Base-by-base conservation (phyloP, 768 basidiomycete genomes). In the Pleurotus tuber-regium region DNA sequence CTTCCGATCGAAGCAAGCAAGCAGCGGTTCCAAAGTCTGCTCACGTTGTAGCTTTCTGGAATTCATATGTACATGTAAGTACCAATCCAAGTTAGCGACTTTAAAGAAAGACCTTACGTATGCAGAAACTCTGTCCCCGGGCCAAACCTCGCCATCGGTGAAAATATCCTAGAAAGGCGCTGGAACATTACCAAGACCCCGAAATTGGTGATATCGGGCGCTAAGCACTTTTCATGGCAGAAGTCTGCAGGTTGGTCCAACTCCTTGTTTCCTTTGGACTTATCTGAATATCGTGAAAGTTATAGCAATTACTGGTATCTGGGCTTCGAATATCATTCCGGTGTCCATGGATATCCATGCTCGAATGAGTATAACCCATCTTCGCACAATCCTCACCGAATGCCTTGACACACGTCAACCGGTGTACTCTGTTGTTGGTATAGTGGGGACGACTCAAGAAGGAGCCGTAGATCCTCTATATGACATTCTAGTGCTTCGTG, bases 191-290 rank as follows among this genome's bases (percentile, higher is more conserved):
- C n/a, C n/a, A n/a, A n/a, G n/a, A 40, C 56, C 25, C 60, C 64
- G 16, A 55, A 53, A 24, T 68, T 66, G 40, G 39, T 69, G 7
- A 56, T 66, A 18, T 54, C 65, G 1, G 60, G 51, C 33, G 69
- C 72, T 5, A 66, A 65, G n/a, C 74, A 77, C 56, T 76, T 73
- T 47, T 76, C 75, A 1, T 78, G 76, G 77, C 74, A 74, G 10
- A 78, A 78, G 57, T 66, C 66, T 18, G 68, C 72, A 21, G 70
- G 76, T 75, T 54, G 43, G 65, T 60, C 31, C 21, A 19, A 38
- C 16, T 12, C 30, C 30, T 26, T 14, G 6, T 51, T 9, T 39
- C 35, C 8, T 44, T 28, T 14, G 31, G 14, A 30, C 44, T 49
- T 23, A 43, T 36, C 28, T 50, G 29, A 40, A 52, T 46, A 40